A percentile compares a stretch with the other conserved stretches of the same genome.
Conservation (phyloP, 2,329 filamentous ascomycete genomes). For the Colletotrichum incanum region DNA sequence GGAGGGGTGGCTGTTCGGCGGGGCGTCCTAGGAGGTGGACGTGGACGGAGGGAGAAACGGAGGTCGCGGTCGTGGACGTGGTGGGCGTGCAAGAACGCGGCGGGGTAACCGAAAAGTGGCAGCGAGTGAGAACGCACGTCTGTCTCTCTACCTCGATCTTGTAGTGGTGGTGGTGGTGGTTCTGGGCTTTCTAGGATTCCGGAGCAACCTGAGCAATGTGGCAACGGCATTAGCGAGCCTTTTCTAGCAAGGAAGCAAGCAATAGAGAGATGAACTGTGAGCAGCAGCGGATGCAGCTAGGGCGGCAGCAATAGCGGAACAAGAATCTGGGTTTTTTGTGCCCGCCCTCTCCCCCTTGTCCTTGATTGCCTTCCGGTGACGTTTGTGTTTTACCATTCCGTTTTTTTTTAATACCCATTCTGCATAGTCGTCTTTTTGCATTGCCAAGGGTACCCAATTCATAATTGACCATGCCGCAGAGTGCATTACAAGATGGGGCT, state of each 20-base stretch:
- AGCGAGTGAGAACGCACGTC: constrained; percentile 34
- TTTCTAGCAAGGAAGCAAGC: constrained; percentile 28
- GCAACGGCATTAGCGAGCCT: constrained; percentile 38
- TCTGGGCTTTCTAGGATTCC: constrained; percentile 36
- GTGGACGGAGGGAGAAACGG: constrained; percentile 15
- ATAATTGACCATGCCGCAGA: constrained; percentile 20
- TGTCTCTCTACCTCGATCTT: constrained; percentile 1
- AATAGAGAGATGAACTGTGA: neutral
- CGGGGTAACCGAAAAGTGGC: constrained; percentile 36
- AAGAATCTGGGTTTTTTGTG: constrained; percentile 15
- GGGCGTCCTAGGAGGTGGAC: constrained; percentile 22
- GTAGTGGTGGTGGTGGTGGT: constrained; percentile 8
- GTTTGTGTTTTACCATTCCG: constrained; percentile 10
- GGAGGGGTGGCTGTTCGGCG: constrained; percentile 36
- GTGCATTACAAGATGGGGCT: constrained; percentile 23
- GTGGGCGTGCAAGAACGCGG: constrained; percentile 24
- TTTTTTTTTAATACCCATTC: neutral
- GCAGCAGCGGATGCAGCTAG: constrained; percentile 4
- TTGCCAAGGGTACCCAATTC: constrained; percentile 21
- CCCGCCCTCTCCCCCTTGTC: neutral
- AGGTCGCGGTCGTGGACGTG: constrained; percentile 18
- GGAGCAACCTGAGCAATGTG: constrained; percentile 35
- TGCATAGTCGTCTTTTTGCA: neutral
- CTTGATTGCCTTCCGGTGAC: neutral
- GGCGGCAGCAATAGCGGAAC: constrained; percentile 7